These are phyloP conservation scores for Populus simonii DNA, from an alignment of 345 rosid genomes.

Conservation along the genomic window DNA sequence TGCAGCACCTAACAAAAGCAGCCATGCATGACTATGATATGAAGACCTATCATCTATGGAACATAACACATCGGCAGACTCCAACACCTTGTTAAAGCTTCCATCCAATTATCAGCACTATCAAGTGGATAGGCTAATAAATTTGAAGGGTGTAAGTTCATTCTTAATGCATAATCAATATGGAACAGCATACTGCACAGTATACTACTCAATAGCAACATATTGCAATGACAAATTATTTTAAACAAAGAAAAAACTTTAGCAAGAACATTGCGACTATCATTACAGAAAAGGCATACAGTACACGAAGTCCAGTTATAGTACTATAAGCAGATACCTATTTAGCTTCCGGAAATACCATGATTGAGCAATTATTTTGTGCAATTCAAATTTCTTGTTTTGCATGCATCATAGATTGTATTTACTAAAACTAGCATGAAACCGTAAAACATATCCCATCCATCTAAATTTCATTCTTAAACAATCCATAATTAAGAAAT, in stretches of 20 bases:
- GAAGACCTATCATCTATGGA: neutral
- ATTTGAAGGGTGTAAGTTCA: neutral
- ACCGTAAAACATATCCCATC: neutral
- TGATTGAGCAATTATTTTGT: neutral
- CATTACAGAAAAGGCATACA: neutral
- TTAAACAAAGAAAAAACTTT: neutral
- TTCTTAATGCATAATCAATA: neutral
- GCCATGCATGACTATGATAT: neutral
- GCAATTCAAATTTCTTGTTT: neutral
- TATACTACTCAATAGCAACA: neutral
- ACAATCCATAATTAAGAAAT: neutral
- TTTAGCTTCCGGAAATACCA: neutral
- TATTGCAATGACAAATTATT: neutral
- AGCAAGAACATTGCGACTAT: neutral
- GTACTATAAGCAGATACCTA: neutral
- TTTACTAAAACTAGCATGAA: neutral
- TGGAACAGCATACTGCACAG: neutral
- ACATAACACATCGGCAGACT: neutral
- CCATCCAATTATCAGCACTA: neutral
- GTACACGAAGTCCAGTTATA: neutral
- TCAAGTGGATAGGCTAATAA: neutral
- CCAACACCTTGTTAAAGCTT: neutral
- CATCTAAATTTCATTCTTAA: neutral
- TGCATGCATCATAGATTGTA: neutral
- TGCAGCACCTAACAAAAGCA: neutral